Evolutionary conservation across 75 land plant species (phyloP).

Genomic region (Adiantum capillusveneris): DNA sequence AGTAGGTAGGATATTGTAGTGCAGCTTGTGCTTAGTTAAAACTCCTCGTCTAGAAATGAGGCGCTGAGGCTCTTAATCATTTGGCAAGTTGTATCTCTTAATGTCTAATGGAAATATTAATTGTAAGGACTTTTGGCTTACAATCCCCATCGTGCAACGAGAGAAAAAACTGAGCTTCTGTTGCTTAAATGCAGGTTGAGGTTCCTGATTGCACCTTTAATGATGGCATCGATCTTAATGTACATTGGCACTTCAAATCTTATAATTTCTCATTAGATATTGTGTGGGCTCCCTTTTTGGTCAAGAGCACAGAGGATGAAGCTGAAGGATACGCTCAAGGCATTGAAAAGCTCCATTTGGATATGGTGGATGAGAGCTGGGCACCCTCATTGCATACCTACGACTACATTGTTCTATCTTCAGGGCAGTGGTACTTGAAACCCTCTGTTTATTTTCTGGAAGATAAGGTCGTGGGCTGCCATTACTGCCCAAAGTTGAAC

Average conservation of each 20-base stretch:
- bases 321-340: constrained; percentile 35
- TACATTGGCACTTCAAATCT: constrained; percentile 51
- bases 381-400: constrained; percentile 21
- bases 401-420: constrained; percentile 51
- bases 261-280: constrained; percentile 65
- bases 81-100: no score
- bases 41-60: no score
- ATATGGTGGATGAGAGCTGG: constrained; percentile 57
- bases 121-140: no score
- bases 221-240: constrained; percentile 45
- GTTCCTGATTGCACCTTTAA: constrained; percentile 47
- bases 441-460: constrained; percentile 49
- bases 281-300: constrained; percentile 85
- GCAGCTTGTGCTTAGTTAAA: no score
- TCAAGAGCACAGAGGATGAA: constrained; percentile 42
- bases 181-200: constrained; percentile 69
- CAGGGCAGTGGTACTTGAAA: constrained; percentile 89
- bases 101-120: no score
- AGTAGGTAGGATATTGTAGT: no score
- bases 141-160: no score
- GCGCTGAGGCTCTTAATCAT: no score
- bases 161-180: no score
- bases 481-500: constrained; percentile 51
- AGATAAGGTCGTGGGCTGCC: constrained; percentile 58
- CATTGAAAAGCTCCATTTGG: constrained; percentile 50